These are phyloP conservation scores for Lepiota venenata DNA, from an alignment of 768 basidiomycete species.

Conservation along the genomic window DNA sequence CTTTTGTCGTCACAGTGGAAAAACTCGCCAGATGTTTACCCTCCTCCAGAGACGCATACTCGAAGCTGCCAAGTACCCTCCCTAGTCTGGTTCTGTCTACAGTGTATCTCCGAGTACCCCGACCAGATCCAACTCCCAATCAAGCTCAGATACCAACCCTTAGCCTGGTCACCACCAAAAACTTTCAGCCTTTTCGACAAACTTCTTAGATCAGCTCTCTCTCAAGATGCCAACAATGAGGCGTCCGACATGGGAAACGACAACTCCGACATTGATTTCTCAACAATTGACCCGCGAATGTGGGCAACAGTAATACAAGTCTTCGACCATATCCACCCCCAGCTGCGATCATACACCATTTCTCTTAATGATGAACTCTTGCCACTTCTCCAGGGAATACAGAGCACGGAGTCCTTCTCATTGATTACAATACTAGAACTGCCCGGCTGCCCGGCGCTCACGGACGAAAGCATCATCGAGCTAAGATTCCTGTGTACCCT, in stretches of 20 bases:
- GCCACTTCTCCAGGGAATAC: constrained; percentile 54
- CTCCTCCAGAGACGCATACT: constrained; percentile 21
- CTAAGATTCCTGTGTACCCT: constrained; percentile 53
- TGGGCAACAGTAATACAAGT: constrained; percentile 65
- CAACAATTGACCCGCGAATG: constrained; percentile 47
- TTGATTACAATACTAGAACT: constrained; percentile 65
- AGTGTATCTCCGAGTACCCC: constrained; percentile 36
- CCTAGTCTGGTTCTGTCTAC: constrained; percentile 50
- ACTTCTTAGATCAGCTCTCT: not conserved
- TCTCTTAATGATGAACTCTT: constrained; percentile 54
- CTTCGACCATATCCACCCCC: constrained; percentile 48
- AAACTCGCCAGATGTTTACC: constrained; percentile 8
- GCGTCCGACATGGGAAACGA: constrained; percentile 24
- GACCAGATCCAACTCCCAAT: constrained; percentile 38
- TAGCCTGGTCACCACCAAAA: not conserved
- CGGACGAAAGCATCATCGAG: constrained; percentile 50
- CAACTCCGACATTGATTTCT: constrained; percentile 27
- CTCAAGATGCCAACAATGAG: not conserved
- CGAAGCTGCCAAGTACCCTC: constrained; percentile 39
- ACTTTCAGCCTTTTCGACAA: not conserved
- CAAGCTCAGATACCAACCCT: constrained; percentile 33
- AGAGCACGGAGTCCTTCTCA: constrained; percentile 52
- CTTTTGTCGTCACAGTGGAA: constrained; percentile 15
- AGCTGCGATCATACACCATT: constrained; percentile 37
- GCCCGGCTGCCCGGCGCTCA: constrained; percentile 49